Percentiles rank a stretch among this genome's conserved stretches.
These are phyloP conservation scores for Kockovaella imperatae DNA, from an alignment of 768 basidiomycete species.

Conservation along the genomic window DNA sequence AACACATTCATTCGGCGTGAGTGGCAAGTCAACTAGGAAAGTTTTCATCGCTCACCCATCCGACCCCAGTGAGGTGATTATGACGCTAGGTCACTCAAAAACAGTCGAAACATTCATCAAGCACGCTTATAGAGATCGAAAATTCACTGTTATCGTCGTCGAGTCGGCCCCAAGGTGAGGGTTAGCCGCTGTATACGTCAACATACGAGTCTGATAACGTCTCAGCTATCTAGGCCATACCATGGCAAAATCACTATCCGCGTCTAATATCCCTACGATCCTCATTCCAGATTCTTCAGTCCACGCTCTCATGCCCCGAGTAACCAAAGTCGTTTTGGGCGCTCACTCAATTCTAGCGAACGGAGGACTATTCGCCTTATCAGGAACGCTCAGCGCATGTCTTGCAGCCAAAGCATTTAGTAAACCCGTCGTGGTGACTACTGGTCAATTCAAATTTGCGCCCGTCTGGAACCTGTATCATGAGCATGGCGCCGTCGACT, in stretches of 20 bases:
- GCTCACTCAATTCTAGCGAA: slow-evolving; percentile 95
- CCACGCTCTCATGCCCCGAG: slow-evolving; percentile 90
- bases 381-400: slow-evolving; percentile 75
- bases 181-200: too few relatives aligned
- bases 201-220: background rate
- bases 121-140: slow-evolving; percentile 76
- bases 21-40: slow-evolving; percentile 39
- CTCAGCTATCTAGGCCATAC: slow-evolving; percentile 71
- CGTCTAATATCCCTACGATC: slow-evolving; percentile 82
- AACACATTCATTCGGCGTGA: slow-evolving; percentile 97
- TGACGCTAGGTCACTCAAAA: slow-evolving; percentile 86
- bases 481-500: slow-evolving; percentile 41
- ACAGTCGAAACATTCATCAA: slow-evolving; percentile 92
- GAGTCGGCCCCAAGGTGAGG: slow-evolving; percentile 89
- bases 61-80: slow-evolving; percentile 73
- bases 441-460: slow-evolving; percentile 93
- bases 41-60: background rate
- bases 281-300: slow-evolving; percentile 94
- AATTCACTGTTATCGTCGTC: slow-evolving; percentile 91
- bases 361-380: slow-evolving; percentile 85
- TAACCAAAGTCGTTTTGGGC: slow-evolving; percentile 91
- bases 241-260: slow-evolving; percentile 73
- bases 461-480: slow-evolving; percentile 53
- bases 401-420: slow-evolving; percentile 81
- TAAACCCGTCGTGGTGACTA: slow-evolving; percentile 85